Conservation (phyloP, 495 filamentous ascomycete genomes). For the Aspergillus panamensis region DNA sequence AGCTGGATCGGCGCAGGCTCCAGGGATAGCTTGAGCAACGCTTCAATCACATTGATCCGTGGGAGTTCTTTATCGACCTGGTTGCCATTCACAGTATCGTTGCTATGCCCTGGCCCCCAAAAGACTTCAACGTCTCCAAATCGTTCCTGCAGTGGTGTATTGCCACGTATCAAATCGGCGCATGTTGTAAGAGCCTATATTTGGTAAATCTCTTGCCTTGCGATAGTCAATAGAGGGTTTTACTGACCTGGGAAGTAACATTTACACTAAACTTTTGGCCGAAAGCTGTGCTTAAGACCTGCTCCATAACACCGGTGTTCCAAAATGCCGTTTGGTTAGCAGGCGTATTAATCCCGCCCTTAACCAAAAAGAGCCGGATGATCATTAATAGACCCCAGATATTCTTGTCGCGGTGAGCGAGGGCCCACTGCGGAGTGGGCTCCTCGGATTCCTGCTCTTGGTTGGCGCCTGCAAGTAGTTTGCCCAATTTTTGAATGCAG, state of each 20-base stretch:
- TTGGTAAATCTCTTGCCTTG: slow-evolving; percentile 18
- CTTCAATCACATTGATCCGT: slow-evolving; percentile 86
- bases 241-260: slow-evolving; percentile 74
- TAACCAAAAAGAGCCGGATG: slow-evolving; percentile 76
- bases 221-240: slow-evolving; percentile 7
- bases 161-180: slow-evolving; percentile 84
- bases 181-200: slow-evolving; percentile 73
- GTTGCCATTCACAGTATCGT: slow-evolving; percentile 41
- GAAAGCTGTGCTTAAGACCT: slow-evolving; percentile 81
- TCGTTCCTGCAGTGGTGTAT: slow-evolving; percentile 71
- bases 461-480: slow-evolving; percentile 63
- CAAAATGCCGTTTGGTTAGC: slow-evolving; percentile 85
- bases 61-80: slow-evolving; percentile 43
- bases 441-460: slow-evolving; percentile 54
- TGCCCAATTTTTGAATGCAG: slow-evolving; percentile 69
- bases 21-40: slow-evolving; percentile 82
- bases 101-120: slow-evolving; percentile 31
- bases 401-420: slow-evolving; percentile 81
- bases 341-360: slow-evolving; percentile 72
- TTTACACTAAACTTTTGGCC: slow-evolving; percentile 66
- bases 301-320: slow-evolving; percentile 75
- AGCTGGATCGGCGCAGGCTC: slow-evolving; percentile 58
- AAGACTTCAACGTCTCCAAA: slow-evolving; percentile 72
- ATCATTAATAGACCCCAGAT: slow-evolving; percentile 86
- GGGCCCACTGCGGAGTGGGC: slow-evolving; percentile 66